Conservation (phyloP, 1,139 yeast species). For the Yamadazyma jaroonii region DNA sequence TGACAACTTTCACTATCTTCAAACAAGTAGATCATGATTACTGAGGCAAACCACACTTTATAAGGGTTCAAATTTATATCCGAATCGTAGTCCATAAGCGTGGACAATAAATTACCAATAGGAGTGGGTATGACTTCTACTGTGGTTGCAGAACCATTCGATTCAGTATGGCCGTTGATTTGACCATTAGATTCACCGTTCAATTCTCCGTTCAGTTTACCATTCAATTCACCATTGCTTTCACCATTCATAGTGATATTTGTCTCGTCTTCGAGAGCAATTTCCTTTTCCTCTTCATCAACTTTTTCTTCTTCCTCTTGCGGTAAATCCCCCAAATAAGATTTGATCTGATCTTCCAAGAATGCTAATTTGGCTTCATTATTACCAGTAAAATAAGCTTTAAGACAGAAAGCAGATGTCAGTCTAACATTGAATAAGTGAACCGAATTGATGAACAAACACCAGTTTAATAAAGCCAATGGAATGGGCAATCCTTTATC, state of each 20-base stretch:
- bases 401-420: slow-evolving; percentile 64
- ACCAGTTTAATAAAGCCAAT: slow-evolving; percentile 78
- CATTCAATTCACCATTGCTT: slow-evolving; percentile 1
- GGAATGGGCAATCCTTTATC: slow-evolving; percentile 59
- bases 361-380: slow-evolving; percentile 60
- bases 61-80: slow-evolving; percentile 80
- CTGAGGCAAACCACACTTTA: slow-evolving; percentile 80
- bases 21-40: slow-evolving; percentile 61
- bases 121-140: slow-evolving; percentile 17
- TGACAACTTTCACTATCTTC: slow-evolving; percentile 54
- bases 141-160: neutral
- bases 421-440: slow-evolving; percentile 80
- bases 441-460: slow-evolving; percentile 71
- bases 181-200: neutral
- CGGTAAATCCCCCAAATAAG: slow-evolving; percentile 22
- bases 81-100: slow-evolving; percentile 75
- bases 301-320: neutral
- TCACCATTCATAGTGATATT: neutral
- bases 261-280: neutral
- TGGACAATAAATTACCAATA: slow-evolving; percentile 57
- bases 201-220: neutral
- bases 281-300: neutral
- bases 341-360: slow-evolving; percentile 59
- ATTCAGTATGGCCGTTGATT: neutral
- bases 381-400: slow-evolving; percentile 68